Evolutionary conservation across 2,329 filamentous ascomycete genomes (phyloP), one percentile per base, ranked within the genome.

Genomic region (Aureobasidium sp.): DNA sequence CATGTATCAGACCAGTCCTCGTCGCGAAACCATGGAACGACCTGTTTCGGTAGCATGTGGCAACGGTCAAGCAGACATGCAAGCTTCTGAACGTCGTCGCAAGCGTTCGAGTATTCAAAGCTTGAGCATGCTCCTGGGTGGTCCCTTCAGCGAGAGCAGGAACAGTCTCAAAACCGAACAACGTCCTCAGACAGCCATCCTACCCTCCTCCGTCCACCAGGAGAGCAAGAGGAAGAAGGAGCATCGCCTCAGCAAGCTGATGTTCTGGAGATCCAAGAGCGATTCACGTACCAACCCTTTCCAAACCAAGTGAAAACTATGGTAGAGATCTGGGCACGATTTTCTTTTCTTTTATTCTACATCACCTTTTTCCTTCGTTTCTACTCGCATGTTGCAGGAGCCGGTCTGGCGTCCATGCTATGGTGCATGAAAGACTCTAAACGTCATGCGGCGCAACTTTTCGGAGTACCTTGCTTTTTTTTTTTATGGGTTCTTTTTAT

Each of bases 91-190:
- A 45, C 86, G 86, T 63, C 86, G 85, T 23, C 84, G 85, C 43
- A 85, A 90, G 68, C 83, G 89, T 58, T 87, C 86, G 4, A 92
- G 88, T 68, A 81, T 93, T 64, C 88, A 84, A 31, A 91, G 88
- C 67, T 77, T 93, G 31, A 90, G 88, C 65, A 84, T 88, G 51
- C 78, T 93, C 40, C 88, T 92, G 67, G 88, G 85, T 70, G 86
- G 84, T 65, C 85, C 85, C 3, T 87, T 90, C 66, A 86, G 85
- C 9, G 87, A 90, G 71, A 63, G 60, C 59, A 82, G 83, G 65
- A 89, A 86, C 78, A 90, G 90, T 70, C 76, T 90, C 23, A 88
- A 85, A 0, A 84, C 86, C 67, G 87, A 89, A 69, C 82, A 73
- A 50, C 70, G 76, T 57, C 75, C 76, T 27, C 74, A 76, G 46